Base-by-base conservation (phyloP, 257 asterid species). In the Solanum bulbocastanum region DNA sequence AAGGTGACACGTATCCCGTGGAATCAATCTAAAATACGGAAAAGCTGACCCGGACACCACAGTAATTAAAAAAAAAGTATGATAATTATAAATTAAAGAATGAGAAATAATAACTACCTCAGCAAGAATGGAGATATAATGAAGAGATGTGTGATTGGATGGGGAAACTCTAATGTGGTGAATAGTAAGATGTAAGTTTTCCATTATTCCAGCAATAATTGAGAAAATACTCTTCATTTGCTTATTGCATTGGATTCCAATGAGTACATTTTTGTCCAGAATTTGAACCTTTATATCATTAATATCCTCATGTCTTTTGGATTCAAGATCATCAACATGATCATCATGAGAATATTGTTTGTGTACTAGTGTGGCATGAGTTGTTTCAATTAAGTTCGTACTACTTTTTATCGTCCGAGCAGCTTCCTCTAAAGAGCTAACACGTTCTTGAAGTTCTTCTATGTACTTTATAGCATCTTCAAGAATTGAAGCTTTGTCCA, bases 401-500 rank as follows among this genome's bases (percentile, higher is more conserved):
- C 22, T n/a, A 7, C 23, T 81, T 23, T 49, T 81, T 62, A n/a
- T 62, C 11, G 12, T 81, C 85, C 44, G 69, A 81, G 20, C 69
- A 14, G 16, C 10, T 30, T 46, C 85, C 69, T 81, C 85, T 81
- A 81, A 81, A 46, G 30, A 25, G 13, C 42, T 46, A 3, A 81
- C 85, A 49, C 69, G 85, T 81, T 20, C 85, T 81, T 81, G 85
- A 81, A 81, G 85, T 49, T 81, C 68, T 81, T 42, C 85, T 46
- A 81, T 49, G 44, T 30, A 81, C 69, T 81, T 81, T 33, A 81
- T 81, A 30, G 85, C 62, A 81, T 81, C 85, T 49, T 81, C 85
- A 46, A 81, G 85, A 81, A 81, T 81, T 10, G 85, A 30, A 49
- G 85, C 85, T 81, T 81, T 81, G 85, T 81, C 85, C 69, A 81